Evolutionary conservation across 495 filamentous ascomycete species (phyloP), one percentile per base, ranked within the genome.

Genomic region (Friedmanniomyces simplex): DNA sequence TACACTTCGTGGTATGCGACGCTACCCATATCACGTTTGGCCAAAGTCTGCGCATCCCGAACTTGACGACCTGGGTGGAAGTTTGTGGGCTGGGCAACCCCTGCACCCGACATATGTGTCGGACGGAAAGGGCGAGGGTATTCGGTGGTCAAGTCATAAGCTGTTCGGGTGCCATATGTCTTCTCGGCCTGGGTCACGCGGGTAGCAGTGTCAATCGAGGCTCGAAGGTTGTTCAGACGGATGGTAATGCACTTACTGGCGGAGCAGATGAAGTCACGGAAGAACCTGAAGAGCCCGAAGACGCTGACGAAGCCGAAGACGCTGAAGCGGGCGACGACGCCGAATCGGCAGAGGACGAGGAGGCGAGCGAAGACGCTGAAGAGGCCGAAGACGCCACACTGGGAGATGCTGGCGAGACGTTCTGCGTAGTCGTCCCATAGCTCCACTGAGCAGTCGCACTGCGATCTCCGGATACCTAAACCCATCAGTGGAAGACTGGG

Each of bases 1-100:
- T 74, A 76, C 30, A 95, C 72, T 52, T 81, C 80, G 56, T 83
- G 79, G 63, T 81, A 83, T 5, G 77, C 73, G 37, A 82, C 64
- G 12, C 64, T 70, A 6, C 69, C 53, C 6, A 59, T 25, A 10
- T 45, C 14, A 22, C 25, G 52, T 24, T 16, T 26, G 36, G 11
- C n/a, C 32, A 16, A 16, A 7, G 32, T 45, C 13, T 7, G 52
- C n/a, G 37, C 8, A 6, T 28, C 25, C 5, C 14, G 52, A 7
- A 1, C 16, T n/a, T 10, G 32, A 42, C 14, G 52, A 7, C 16
- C 16, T n/a, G 5, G 32, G 36, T 6, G 8, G 36, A 24, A 54
- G 34, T 54, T 22, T 1, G 36, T 28, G 36, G 52, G 52, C 25
- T 32, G 2, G 2, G 30, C 6, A 4, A 12, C 20, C 6, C 21